A percentile compares a stretch with the other conserved stretches of the same genome.
Evolutionary conservation across 768 basidiomycete genomes (phyloP).

Genomic region (Russula foetens): DNA sequence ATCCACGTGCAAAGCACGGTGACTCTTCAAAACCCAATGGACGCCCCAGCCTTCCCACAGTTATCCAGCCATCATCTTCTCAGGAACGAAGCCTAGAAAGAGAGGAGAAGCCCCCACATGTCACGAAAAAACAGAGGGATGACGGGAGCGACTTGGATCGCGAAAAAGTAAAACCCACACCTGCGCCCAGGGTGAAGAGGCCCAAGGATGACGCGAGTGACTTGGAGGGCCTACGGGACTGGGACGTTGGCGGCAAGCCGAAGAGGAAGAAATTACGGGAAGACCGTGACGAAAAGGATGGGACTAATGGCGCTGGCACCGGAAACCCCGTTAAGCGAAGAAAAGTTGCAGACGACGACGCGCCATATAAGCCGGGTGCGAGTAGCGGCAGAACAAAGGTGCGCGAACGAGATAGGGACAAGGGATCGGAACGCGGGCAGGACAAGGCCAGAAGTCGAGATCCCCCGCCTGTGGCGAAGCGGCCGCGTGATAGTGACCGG

Average conservation of each 20-base stretch:
- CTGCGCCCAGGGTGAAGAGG: conserved; percentile 1
- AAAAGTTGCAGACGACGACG: conserved; percentile 16
- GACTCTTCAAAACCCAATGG: conserved; percentile 26
- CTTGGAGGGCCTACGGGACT: conserved; percentile 21
- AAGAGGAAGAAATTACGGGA: conserved; percentile 24
- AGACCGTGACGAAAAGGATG: conserved; percentile 22
- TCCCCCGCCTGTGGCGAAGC: conserved; percentile 28
- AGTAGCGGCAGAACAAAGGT: conserved; percentile 5
- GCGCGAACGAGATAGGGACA: conserved; percentile 20
- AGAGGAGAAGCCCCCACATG: background rate
- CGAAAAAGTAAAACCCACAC: background rate
- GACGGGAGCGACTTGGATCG: conserved; percentile 13
- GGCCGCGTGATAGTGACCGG: conserved; percentile 35
- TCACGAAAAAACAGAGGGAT: conserved; percentile 9
- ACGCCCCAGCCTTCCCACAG: conserved; percentile 29
- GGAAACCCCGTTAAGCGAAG: conserved; percentile 13
- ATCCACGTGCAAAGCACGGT: conserved; percentile 26
- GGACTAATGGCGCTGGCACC: background rate
- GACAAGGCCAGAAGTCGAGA: conserved; percentile 16
- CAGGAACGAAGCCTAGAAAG: conserved; percentile 17
- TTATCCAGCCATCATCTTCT: conserved; percentile 22
- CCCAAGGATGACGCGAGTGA: conserved; percentile 17
- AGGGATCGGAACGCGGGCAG: conserved; percentile 9
- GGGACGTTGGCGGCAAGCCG: conserved; percentile 8
- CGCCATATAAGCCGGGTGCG: conserved; percentile 13